Percentiles rank a stretch among this genome's conserved stretches.
Evolutionary conservation across 164 flowering plant genomes (phyloP).

Genomic region (grape (Vitis vinifera)): DNA sequence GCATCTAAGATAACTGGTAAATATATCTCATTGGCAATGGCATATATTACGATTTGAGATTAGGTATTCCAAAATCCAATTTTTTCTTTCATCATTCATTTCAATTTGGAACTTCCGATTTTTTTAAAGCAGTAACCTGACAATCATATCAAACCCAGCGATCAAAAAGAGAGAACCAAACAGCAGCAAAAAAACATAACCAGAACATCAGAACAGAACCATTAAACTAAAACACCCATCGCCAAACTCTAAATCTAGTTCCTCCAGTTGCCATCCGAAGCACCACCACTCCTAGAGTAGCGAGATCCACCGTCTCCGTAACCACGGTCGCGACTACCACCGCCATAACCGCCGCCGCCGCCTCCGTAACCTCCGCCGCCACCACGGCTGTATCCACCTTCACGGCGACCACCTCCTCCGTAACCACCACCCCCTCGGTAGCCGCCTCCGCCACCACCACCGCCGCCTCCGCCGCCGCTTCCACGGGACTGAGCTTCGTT

Average conservation of each 20-base stretch:
- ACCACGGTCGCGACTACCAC: conserved; percentile 20
- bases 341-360: conserved; percentile 16
- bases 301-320: conserved; percentile 15
- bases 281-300: conserved; percentile 28
- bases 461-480: conserved; percentile 42
- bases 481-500: conserved; percentile 64
- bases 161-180: background rate
- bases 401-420: conserved; percentile 22
- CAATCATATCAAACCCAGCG: background rate
- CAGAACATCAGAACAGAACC: background rate
- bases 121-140: background rate
- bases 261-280: conserved; percentile 44
- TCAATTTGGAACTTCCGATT: too few species aligned
- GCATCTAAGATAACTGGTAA: too few species aligned
- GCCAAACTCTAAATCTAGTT: conserved; percentile 13
- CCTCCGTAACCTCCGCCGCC: conserved; percentile 21
- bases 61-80: too few species aligned
- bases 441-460: conserved; percentile 22
- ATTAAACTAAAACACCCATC: background rate
- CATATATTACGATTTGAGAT: too few species aligned
- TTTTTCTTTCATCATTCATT: too few species aligned
- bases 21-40: too few species aligned
- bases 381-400: conserved; percentile 5
- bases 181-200: background rate
- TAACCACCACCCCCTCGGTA: conserved; percentile 22